Percentiles rank a stretch among this genome's conserved stretches.
Conservation (phyloP, 805 yeast genomes). For the Candida silvatica region DNA sequence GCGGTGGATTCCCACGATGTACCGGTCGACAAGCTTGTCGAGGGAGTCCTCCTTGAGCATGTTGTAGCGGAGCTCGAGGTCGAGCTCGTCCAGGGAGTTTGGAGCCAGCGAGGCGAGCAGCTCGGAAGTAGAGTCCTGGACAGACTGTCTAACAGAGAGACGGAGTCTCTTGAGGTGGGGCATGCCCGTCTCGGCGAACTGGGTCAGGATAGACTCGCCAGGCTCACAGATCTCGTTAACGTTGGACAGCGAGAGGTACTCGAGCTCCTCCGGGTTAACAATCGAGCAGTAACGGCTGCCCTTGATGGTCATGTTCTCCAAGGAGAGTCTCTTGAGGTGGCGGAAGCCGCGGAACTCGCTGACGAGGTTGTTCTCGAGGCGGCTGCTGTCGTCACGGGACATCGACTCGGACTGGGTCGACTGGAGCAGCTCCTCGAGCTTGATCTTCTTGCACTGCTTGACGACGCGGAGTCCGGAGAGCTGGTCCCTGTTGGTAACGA, state of each 20-base stretch:
- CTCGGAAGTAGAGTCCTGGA: conserved; percentile 11
- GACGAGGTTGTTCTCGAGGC: neutral
- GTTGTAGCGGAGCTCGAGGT: conserved; percentile 15
- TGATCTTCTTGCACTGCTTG: conserved; percentile 1
- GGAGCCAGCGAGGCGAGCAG: conserved; percentile 9
- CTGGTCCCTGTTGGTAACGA: neutral
- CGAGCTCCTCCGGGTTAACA: neutral
- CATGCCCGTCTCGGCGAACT: neutral
- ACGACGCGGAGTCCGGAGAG: neutral
- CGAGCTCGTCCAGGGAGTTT: conserved; percentile 16
- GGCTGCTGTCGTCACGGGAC: too few species aligned
- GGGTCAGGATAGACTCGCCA: neutral
- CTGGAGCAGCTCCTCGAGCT: neutral
- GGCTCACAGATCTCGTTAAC: conserved; percentile 1
- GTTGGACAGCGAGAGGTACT: neutral
- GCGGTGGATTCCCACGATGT: conserved; percentile 9
- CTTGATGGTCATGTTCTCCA: conserved; percentile 1
- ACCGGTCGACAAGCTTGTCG: conserved; percentile 10
- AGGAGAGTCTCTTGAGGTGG: conserved; percentile 6
- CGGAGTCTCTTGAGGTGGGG: conserved; percentile 6
- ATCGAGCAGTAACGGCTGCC: neutral
- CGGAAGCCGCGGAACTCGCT: conserved; percentile 1
- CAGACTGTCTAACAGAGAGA: conserved; percentile 16
- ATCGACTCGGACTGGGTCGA: neutral
- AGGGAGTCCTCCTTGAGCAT: conserved; percentile 9